Conservation (phyloP, 2,329 filamentous ascomycete species). For the Pestalotiopsis sp. region DNA sequence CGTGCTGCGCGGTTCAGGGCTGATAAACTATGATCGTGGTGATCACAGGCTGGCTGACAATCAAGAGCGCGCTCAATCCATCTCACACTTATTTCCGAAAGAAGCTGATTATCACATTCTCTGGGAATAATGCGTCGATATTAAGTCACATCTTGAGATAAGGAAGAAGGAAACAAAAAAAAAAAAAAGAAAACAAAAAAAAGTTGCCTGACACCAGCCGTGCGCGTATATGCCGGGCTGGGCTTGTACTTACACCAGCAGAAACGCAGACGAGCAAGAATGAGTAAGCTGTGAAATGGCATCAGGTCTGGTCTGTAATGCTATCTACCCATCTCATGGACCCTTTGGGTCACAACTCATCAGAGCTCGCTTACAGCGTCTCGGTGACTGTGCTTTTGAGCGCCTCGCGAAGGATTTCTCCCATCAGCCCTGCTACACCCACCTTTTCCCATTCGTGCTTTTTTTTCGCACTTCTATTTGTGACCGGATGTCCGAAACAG, state of each 20-base stretch:
- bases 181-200: background rate
- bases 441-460: too few species aligned
- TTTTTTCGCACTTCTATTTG: background rate
- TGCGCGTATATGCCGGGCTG: background rate
- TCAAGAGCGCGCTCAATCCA: background rate
- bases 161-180: background rate
- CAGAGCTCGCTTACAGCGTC: background rate
- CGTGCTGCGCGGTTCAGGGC: background rate
- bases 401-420: background rate
- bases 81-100: background rate
- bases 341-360: background rate
- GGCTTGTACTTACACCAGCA: background rate
- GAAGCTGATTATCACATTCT: background rate
- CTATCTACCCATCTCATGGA: background rate
- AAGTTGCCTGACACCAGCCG: background rate
- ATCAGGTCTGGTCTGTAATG: background rate
- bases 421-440: background rate
- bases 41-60: background rate
- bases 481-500: background rate
- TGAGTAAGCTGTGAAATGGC: background rate
- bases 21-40: background rate
- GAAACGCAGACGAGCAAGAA: background rate
- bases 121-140: background rate
- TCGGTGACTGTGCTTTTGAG: background rate
- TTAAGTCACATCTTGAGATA: background rate